Evolutionary conservation across 371 early-diverging fungal species (phyloP), one percentile per base, ranked within the genome.

Genomic region (Saksenaea vasiformis): DNA sequence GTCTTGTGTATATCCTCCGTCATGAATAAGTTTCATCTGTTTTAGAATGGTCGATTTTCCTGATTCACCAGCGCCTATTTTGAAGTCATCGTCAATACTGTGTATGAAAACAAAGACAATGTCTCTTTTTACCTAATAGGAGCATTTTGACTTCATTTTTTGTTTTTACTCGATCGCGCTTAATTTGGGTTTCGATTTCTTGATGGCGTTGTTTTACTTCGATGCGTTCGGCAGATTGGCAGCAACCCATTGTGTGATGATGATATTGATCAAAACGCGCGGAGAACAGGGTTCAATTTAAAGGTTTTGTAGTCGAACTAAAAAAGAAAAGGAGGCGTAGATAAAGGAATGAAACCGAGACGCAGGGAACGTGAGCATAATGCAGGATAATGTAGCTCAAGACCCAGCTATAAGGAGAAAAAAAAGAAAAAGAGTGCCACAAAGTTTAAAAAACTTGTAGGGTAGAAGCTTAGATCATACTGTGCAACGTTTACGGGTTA

Each of bases 21-120:
- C 95, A 74, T 98, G 97, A 67, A 98, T 95, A 36, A 97, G 85
- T 70, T 93, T 92, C 96, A 98, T 97, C 71, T 98, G 97, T 74
- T 98, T 98, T 38, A 98, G 77, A 61, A 98, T 92, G 19, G 98
- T 98, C 44, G 92, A 91, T 77, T 98, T 98, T 28, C 98, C 98
- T 1, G 97, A 96, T 80, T 98, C 98, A 54, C 98, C 98, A 19
- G 97, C 95, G 47, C 98, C 96, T 95, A 65, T 43, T 22, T n/a
- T 15, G 22, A 55, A 34, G 9, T 35, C 44, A 15, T 34, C 27
- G 15, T 60, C 5, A 64, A 34, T 44, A 36, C 15, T 44, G 5
- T 24, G 54, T 51, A 15, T 35, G 17, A 17, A 31, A 19, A 61
- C 22, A 44, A 24, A 35, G 44, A 35, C 1, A 15, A 15, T 15